These are phyloP conservation scores for Gossypium gossypioides DNA, from an alignment of 441 rosid species.

Conservation along the genomic window DNA sequence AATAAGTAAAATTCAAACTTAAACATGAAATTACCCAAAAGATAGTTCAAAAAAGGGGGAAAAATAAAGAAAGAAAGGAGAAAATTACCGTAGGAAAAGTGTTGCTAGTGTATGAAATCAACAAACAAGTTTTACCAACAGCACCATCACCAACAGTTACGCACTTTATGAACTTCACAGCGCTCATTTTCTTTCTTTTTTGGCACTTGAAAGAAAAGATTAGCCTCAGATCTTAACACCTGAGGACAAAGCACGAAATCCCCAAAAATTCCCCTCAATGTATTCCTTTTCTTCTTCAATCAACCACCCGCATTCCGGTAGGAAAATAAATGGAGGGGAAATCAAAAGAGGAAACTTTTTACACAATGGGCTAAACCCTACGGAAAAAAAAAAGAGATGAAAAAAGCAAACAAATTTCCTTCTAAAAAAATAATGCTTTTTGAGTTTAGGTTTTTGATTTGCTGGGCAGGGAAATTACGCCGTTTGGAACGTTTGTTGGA, in stretches of 20 bases:
- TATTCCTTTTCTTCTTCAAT: slow-evolving; percentile 19
- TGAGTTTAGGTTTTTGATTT: not conserved
- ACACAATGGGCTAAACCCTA: slow-evolving; percentile 13
- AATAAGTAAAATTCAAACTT: not conserved
- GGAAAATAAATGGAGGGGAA: slow-evolving; percentile 16
- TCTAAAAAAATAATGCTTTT: not conserved
- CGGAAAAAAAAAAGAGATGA: slow-evolving; percentile 4
- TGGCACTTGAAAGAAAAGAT: not conserved
- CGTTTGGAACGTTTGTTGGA: slow-evolving; percentile 68
- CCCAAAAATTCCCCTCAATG: not conserved
- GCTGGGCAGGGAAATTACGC: slow-evolving; percentile 51
- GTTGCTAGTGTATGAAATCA: slow-evolving; percentile 68
- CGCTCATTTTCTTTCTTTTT: slow-evolving; percentile 36
- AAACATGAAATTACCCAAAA: not conserved
- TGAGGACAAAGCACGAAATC: slow-evolving; percentile 35
- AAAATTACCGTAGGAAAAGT: slow-evolving; percentile 46
- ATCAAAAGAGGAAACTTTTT: not conserved
- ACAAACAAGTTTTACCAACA: slow-evolving; percentile 60
- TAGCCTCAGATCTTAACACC: slow-evolving; percentile 59
- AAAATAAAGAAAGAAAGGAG: not conserved
- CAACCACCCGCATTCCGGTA: slow-evolving; percentile 22
- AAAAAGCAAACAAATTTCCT: not conserved
- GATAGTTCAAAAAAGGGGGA: not conserved
- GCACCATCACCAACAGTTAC: slow-evolving; percentile 72
- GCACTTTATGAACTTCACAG: slow-evolving; percentile 59